Conservation (phyloP, 2,329 filamentous ascomycete species). For the Tympanopsis confertula region DNA sequence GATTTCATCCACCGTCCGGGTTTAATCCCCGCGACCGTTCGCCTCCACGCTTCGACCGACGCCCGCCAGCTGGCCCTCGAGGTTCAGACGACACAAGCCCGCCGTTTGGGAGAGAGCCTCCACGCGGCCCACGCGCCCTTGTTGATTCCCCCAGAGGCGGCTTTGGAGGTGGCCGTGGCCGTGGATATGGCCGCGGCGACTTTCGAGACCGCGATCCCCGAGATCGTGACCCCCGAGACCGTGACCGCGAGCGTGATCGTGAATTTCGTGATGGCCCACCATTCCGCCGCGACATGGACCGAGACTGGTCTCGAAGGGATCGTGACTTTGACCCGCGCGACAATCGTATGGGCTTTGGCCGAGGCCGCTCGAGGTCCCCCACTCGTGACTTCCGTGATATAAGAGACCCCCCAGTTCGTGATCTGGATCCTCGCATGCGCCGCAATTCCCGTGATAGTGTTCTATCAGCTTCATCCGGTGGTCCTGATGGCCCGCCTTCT, state of each 20-base stretch:
- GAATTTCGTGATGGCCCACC: conserved; percentile 12
- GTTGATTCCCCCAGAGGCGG: conserved; percentile 28
- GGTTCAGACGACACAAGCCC: conserved; percentile 21
- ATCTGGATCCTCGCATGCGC: not conserved
- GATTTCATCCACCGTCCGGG: conserved; percentile 25
- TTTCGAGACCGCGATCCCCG: conserved; percentile 28
- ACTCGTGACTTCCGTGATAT: conserved; percentile 9
- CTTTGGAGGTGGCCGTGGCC: not conserved
- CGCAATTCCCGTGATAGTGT: not conserved
- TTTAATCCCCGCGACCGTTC: conserved; percentile 33
- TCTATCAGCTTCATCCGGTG: not conserved
- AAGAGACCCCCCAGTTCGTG: not conserved
- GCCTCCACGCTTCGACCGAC: conserved; percentile 40
- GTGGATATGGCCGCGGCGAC: conserved; percentile 25
- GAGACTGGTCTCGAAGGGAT: conserved; percentile 28
- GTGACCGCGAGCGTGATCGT: conserved; percentile 20
- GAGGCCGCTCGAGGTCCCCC: conserved; percentile 27
- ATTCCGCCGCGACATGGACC: conserved; percentile 25
- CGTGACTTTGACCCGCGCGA: conserved; percentile 22
- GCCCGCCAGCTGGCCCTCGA: conserved; percentile 22
- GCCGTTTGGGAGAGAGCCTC: conserved; percentile 32
- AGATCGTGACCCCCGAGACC: conserved; percentile 20
- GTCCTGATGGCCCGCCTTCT: not conserved
- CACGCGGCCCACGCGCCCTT: conserved; percentile 43
- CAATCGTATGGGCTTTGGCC: conserved; percentile 23